These are phyloP conservation scores for Lumnitzera racemosa DNA, from an alignment of 345 rosid genomes.

Conservation along the genomic window DNA sequence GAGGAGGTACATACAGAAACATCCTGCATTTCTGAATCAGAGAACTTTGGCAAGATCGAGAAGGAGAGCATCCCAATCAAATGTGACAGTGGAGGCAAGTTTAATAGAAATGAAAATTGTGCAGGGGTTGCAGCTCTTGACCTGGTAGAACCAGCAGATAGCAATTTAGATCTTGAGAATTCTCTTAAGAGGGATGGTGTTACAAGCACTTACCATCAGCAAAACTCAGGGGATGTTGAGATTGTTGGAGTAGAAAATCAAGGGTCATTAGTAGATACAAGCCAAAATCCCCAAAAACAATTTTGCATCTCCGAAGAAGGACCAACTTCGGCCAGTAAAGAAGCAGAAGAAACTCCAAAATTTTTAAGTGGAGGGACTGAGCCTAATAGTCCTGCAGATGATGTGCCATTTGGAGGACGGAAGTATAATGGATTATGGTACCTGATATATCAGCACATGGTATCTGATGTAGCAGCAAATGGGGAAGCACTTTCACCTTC, in stretches of 20 bases:
- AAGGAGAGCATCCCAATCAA: not conserved
- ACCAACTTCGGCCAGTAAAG: constrained; percentile 11
- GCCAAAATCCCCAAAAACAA: not conserved
- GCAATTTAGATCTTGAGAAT: not conserved
- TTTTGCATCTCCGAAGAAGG: constrained; percentile 9
- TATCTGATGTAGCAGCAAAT: constrained; percentile 40
- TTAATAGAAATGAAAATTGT: constrained; percentile 6
- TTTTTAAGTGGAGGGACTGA: constrained; percentile 11
- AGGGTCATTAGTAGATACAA: not conserved
- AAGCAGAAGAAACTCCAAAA: constrained; percentile 10
- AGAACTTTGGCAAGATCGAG: not conserved
- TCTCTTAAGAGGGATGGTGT: constrained; percentile 3
- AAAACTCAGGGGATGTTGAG: constrained; percentile 5
- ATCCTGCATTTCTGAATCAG: constrained; percentile 1
- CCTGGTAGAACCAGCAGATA: not conserved
- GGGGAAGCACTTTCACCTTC: constrained; percentile 20
- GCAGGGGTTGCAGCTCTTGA: not conserved
- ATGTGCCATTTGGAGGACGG: constrained; percentile 32
- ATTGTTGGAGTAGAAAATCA: constrained; percentile 11
- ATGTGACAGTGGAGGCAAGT: constrained; percentile 2
- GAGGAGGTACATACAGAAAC: not conserved
- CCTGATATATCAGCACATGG: constrained; percentile 72
- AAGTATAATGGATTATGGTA: constrained; percentile 56
- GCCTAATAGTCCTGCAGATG: constrained; percentile 9
- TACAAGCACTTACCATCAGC: constrained; percentile 7